phyloP scores from a whole-genome alignment of 2,329 filamentous ascomycete species.

The Penicillium sp. region DNA sequence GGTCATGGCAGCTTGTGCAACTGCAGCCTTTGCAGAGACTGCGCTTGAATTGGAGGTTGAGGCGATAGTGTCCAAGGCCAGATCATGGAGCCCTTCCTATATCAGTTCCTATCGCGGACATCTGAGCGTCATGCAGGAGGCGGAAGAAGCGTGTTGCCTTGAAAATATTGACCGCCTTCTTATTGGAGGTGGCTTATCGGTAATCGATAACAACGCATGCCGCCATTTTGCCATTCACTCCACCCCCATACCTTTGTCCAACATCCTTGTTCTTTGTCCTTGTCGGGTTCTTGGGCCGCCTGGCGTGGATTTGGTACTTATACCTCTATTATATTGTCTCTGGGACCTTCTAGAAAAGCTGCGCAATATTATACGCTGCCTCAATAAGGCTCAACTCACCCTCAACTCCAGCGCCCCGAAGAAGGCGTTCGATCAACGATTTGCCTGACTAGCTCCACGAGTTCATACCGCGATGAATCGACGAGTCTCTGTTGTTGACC shows the following conservation, averaged over 20 bases:
- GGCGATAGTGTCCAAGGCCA: background rate
- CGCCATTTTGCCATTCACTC: background rate
- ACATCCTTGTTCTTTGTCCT: background rate
- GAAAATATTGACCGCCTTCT: slow-evolving; percentile 15
- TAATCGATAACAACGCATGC: slow-evolving; percentile 2
- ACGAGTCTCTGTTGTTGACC: slow-evolving; percentile 18
- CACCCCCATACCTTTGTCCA: background rate
- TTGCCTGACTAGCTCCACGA: background rate
- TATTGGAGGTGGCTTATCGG: slow-evolving; percentile 8
- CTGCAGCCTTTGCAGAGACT: slow-evolving; percentile 23
- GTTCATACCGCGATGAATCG: slow-evolving; percentile 16
- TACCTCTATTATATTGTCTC: background rate
- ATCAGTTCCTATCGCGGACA: slow-evolving; percentile 27
- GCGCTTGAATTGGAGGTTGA: background rate
- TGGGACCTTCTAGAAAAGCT: background rate
- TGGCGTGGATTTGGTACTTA: background rate
- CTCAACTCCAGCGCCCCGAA: background rate
- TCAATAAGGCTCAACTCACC: background rate
- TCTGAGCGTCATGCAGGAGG: slow-evolving; percentile 24
- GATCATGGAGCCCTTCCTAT: slow-evolving; percentile 16
- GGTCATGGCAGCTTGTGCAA: slow-evolving; percentile 23
- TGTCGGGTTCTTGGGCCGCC: background rate
- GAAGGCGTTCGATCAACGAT: background rate
- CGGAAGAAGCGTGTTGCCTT: slow-evolving; percentile 16
- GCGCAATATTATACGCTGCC: background rate